These are phyloP conservation scores for Geotrichum australiense DNA, from an alignment of 1,139 yeast species.

Conservation along the genomic window DNA sequence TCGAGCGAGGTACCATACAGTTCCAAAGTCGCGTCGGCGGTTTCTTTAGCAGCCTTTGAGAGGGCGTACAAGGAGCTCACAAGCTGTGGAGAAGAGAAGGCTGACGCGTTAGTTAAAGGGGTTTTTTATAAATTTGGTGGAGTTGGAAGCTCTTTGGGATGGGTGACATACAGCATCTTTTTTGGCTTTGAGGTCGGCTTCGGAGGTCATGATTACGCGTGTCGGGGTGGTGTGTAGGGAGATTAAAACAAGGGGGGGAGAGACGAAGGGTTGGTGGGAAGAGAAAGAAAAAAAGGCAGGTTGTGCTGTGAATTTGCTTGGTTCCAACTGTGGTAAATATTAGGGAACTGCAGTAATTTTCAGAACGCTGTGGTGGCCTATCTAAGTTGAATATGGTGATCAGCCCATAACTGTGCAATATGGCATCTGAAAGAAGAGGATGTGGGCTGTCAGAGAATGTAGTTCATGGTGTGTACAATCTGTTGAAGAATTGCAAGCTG, in stretches of 20 bases:
- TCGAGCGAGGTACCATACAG: constrained; percentile 46
- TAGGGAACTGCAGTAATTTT: no score
- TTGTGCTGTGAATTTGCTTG: no score
- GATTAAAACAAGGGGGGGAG: background rate
- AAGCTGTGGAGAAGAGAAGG: no score
- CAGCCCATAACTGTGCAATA: no score
- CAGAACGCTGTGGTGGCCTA: no score
- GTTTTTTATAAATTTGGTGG: background rate
- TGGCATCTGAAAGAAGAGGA: no score
- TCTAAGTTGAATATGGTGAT: no score
- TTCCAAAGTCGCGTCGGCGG: constrained; percentile 69
- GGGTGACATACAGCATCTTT: constrained; percentile 9
- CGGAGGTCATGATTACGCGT: constrained; percentile 1
- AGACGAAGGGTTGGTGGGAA: background rate
- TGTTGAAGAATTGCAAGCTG: no score
- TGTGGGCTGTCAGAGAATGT: no score
- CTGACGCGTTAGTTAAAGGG: background rate
- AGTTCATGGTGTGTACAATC: no score
- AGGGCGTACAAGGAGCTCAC: constrained; percentile 74
- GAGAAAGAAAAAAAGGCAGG: background rate
- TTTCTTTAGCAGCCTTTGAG: constrained; percentile 73
- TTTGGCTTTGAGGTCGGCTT: constrained; percentile 5
- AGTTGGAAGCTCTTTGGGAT: background rate
- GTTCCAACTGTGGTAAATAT: no score
- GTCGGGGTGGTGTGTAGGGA: background rate